Percentiles rank a stretch among this genome's conserved stretches.
Conservation (phyloP, 441 rosid genomes). For the Isatis lusitanica region DNA sequence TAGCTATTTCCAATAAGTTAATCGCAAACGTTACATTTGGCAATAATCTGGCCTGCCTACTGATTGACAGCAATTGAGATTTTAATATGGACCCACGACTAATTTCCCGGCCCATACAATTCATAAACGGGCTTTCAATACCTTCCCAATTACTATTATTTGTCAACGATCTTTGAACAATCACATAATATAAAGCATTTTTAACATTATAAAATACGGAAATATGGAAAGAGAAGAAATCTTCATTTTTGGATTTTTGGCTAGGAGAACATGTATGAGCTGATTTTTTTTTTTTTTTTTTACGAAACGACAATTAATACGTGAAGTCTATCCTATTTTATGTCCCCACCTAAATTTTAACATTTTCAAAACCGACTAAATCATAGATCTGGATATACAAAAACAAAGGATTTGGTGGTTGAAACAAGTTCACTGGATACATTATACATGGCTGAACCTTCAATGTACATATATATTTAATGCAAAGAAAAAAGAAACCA, state of each 20-base stretch:
- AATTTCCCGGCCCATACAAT: background rate
- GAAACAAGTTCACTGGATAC: constrained; percentile 27
- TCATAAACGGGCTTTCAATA: constrained; percentile 3
- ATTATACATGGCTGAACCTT: constrained; percentile 22
- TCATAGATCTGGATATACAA: constrained; percentile 12
- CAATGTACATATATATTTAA: constrained; percentile 28
- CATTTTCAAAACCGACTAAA: constrained; percentile 27
- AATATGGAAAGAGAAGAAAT: background rate
- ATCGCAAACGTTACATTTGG: background rate
- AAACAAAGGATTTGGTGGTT: constrained; percentile 26
- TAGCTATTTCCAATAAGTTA: background rate
- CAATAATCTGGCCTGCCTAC: background rate
- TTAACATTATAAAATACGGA: background rate
- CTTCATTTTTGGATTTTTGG: background rate
- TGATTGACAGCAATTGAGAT: background rate
- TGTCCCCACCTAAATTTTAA: constrained; percentile 20
- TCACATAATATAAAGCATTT: background rate
- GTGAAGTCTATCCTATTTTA: background rate
- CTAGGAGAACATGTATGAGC: background rate
- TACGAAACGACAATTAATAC: background rate
- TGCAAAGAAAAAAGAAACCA: background rate
- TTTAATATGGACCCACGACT: background rate
- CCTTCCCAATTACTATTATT: background rate
- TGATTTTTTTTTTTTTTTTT: background rate
- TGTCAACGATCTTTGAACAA: background rate